A percentile compares a stretch with the other conserved stretches of the same genome.
Evolutionary conservation across 1,284 basidiomycete species (phyloP).

Genomic region (Malassezia globosa): DNA sequence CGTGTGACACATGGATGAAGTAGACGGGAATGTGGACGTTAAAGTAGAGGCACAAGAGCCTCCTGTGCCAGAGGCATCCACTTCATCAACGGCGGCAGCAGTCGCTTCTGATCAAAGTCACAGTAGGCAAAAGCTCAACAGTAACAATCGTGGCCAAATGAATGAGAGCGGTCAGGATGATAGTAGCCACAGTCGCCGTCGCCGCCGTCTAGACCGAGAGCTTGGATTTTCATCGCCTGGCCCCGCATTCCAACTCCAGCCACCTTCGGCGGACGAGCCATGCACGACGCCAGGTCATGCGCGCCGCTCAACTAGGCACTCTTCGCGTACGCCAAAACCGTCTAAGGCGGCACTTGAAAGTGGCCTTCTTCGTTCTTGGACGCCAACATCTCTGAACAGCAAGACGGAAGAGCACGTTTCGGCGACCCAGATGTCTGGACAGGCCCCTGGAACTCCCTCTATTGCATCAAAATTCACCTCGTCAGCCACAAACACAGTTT

Average conservation of each 20-base stretch:
- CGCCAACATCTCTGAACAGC: not conserved
- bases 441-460: not conserved
- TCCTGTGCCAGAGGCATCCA: not conserved
- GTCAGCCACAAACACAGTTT: too few relatives aligned
- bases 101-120: not conserved
- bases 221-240: conserved; percentile 39
- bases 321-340: conserved; percentile 9
- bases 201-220: conserved; percentile 30
- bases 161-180: too few relatives aligned
- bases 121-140: too few relatives aligned
- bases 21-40: too few relatives aligned
- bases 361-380: conserved; percentile 12
- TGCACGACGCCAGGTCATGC: conserved; percentile 2
- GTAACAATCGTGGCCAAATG: too few relatives aligned
- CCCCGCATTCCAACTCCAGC: conserved; percentile 25
- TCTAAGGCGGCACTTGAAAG: conserved; percentile 6
- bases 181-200: not conserved
- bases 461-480: too few relatives aligned
- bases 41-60: not conserved
- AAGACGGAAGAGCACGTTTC: too few relatives aligned
- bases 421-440: too few relatives aligned
- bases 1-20: not conserved
- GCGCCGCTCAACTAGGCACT: not conserved
- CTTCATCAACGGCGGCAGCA: not conserved
- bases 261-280: conserved; percentile 8